These are phyloP conservation scores for Tylopilus felleus DNA, from an alignment of 768 basidiomycete genomes.

Conservation along the genomic window DNA sequence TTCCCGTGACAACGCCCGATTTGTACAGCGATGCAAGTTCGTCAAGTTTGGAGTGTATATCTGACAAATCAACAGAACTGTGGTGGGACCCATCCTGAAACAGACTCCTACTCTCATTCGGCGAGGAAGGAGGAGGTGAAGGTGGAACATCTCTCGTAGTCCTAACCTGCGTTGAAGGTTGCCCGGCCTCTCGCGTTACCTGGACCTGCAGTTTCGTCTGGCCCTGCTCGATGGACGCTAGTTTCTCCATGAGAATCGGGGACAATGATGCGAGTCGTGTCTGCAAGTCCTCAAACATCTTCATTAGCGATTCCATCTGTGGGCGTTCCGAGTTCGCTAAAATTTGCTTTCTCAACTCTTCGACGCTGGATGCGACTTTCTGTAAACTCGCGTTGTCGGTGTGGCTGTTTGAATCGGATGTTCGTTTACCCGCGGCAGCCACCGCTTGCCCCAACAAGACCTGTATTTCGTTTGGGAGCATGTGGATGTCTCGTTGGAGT, in stretches of 20 bases:
- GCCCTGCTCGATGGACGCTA: conserved; percentile 30
- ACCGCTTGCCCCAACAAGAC: conserved; percentile 11
- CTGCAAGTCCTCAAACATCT: conserved; percentile 39
- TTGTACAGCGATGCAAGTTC: conserved; percentile 29
- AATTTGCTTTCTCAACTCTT: conserved; percentile 17
- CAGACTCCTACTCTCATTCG: neutral
- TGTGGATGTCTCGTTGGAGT: conserved; percentile 30
- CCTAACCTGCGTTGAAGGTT: neutral
- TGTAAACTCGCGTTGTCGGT: conserved; percentile 1
- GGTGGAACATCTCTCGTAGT: conserved; percentile 13
- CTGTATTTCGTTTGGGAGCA: conserved; percentile 28
- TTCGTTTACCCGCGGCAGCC: conserved; percentile 1
- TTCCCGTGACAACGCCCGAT: neutral
- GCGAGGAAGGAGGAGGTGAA: neutral
- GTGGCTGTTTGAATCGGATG: neutral
- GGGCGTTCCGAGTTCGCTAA: conserved; percentile 4
- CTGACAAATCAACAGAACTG: conserved; percentile 20
- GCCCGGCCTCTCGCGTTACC: conserved; percentile 7
- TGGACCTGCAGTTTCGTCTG: conserved; percentile 19
- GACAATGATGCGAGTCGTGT: conserved; percentile 38
- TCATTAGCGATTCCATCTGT: conserved; percentile 24
- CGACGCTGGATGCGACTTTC: conserved; percentile 13
- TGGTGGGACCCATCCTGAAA: neutral
- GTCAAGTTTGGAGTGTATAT: conserved; percentile 38
- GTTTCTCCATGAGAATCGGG: conserved; percentile 34